phyloP scores from a whole-genome alignment of 306 rosid species.

The Rosa multiflora region DNA sequence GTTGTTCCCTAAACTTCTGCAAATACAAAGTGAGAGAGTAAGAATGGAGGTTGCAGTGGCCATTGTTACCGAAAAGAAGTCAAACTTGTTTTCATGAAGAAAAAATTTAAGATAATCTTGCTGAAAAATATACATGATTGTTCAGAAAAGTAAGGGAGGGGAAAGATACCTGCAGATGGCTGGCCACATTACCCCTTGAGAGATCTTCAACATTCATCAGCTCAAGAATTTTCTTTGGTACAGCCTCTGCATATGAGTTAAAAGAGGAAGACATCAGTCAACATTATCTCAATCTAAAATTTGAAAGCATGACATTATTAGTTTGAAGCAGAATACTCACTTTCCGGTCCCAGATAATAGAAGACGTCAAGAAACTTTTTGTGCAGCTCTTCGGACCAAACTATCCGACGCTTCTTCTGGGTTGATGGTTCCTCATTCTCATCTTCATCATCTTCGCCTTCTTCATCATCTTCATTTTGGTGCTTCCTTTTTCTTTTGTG shows the following conservation, averaged over 20 bases:
- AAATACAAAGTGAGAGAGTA: conserved; percentile 18
- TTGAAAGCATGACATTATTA: neutral
- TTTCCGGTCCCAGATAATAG: conserved; percentile 57
- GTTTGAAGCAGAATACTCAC: conserved; percentile 44
- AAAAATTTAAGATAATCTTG: neutral
- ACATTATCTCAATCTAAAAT: neutral
- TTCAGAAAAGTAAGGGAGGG: neutral
- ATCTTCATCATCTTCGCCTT: conserved; percentile 37
- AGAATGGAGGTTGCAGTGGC: neutral
- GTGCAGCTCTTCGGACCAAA: conserved; percentile 69
- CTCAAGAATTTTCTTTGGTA: conserved; percentile 75
- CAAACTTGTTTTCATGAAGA: neutral
- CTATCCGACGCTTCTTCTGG: conserved; percentile 63
- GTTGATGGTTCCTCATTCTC: conserved; percentile 56
- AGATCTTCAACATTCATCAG: conserved; percentile 86
- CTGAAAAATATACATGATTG: neutral
- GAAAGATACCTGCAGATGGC: conserved; percentile 76
- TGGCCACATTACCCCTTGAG: conserved; percentile 81
- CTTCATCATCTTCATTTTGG: conserved; percentile 56
- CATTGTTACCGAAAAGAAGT: neutral
- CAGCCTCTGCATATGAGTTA: conserved; percentile 59
- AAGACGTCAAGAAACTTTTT: conserved; percentile 62
- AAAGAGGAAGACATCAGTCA: conserved; percentile 16
- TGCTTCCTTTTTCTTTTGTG: conserved; percentile 49
- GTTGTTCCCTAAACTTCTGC: conserved; percentile 71